Percentiles rank a stretch among this genome's conserved stretches.
Conservation (phyloP, 805 yeast genomes). For the Candida ovalis region DNA sequence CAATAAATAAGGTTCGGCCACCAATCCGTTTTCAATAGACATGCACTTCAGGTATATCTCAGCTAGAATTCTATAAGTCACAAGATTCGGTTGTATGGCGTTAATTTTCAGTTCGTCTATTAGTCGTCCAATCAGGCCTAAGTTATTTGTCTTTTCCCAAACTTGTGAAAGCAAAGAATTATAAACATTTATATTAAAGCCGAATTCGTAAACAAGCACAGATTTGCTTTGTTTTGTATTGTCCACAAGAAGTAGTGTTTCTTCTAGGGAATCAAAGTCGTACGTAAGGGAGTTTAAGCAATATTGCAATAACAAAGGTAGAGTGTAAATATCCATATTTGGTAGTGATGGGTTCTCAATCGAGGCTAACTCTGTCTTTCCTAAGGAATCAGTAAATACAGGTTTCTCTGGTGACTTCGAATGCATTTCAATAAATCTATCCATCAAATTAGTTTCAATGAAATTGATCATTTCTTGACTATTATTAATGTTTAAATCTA, state of each 20-base stretch:
- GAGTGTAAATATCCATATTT: constrained; percentile 18
- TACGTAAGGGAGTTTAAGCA: constrained; percentile 28
- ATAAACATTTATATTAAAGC: constrained; percentile 29
- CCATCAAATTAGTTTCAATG: constrained; percentile 17
- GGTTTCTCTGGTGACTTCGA: background rate
- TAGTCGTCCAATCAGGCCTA: constrained; percentile 20
- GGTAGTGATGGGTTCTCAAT: constrained; percentile 20
- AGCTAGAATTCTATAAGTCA: constrained; percentile 25
- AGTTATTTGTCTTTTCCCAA: constrained; percentile 28
- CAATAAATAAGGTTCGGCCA: constrained; percentile 24
- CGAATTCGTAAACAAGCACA: constrained; percentile 29
- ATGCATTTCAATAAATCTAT: constrained; percentile 11
- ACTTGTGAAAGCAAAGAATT: constrained; percentile 24
- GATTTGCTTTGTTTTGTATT: constrained; percentile 26
- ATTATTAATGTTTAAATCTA: constrained; percentile 18
- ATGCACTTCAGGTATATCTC: constrained; percentile 28
- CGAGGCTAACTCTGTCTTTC: constrained; percentile 8
- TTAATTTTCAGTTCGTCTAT: constrained; percentile 28
- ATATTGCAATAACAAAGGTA: constrained; percentile 26
- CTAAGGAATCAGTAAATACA: background rate
- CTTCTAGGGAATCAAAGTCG: constrained; percentile 29
- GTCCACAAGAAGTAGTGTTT: constrained; percentile 19
- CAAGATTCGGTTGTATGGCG: constrained; percentile 29
- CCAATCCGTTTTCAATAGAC: constrained; percentile 18
- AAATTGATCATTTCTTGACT: constrained; percentile 21